These are phyloP conservation scores for Millerozyma acaciae DNA, from an alignment of 805 yeast species.

Conservation along the genomic window DNA sequence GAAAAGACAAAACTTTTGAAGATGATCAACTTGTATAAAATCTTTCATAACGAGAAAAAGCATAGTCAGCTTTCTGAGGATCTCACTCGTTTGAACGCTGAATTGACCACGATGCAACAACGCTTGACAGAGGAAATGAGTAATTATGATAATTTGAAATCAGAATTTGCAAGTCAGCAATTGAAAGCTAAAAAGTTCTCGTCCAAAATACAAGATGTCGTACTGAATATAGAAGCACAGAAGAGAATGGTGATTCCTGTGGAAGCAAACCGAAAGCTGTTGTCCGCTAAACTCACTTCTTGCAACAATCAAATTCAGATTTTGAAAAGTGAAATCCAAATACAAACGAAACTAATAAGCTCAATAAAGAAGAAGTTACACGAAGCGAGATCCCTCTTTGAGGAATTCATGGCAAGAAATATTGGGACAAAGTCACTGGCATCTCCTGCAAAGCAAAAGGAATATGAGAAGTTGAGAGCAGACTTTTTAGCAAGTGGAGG, in stretches of 20 bases:
- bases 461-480: slow-evolving; percentile 58
- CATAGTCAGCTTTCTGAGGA: slow-evolving; percentile 32
- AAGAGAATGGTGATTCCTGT: slow-evolving; percentile 58
- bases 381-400: slow-evolving; percentile 32
- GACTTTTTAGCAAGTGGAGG: slow-evolving; percentile 54
- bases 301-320: slow-evolving; percentile 47
- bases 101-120: slow-evolving; percentile 31
- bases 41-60: slow-evolving; percentile 55
- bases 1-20: slow-evolving; percentile 48
- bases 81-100: slow-evolving; percentile 32
- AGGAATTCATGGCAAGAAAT: slow-evolving; percentile 25
- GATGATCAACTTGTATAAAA: slow-evolving; percentile 54
- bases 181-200: slow-evolving; percentile 40
- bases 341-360: slow-evolving; percentile 44
- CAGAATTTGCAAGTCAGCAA: slow-evolving; percentile 46
- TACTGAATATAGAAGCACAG: slow-evolving; percentile 39
- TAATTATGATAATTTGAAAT: slow-evolving; percentile 21
- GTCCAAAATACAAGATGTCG: slow-evolving; percentile 31
- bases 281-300: slow-evolving; percentile 43
- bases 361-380: slow-evolving; percentile 46
- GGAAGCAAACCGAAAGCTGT: slow-evolving; percentile 50
- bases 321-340: slow-evolving; percentile 47
- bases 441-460: slow-evolving; percentile 48
- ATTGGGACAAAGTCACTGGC: slow-evolving; percentile 13
- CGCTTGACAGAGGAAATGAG: slow-evolving; percentile 24